Conservation (phyloP, 352 stramenopile species). For the Globisporangium alternatum region DNA sequence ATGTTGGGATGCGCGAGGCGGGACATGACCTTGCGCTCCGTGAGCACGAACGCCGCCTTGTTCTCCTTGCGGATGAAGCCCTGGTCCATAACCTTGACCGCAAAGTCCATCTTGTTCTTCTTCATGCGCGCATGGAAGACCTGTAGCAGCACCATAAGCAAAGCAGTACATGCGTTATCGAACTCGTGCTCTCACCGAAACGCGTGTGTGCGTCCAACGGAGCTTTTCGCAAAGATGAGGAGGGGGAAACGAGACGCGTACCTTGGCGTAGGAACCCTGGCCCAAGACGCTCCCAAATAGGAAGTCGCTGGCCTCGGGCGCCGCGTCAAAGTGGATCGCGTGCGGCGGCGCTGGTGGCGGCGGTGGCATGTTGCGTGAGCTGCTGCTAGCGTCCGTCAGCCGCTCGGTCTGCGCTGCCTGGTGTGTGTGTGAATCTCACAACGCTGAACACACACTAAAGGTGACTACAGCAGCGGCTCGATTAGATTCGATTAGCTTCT, state of each 20-base stretch:
- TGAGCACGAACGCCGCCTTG: constrained; percentile 89
- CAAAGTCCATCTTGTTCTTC: constrained; percentile 74
- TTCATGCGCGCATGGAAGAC: constrained; percentile 88
- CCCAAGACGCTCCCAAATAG: constrained; percentile 84
- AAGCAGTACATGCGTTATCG: neutral
- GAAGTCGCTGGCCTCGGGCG: constrained; percentile 78
- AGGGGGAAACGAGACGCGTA: constrained; percentile 18
- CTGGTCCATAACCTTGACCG: constrained; percentile 92
- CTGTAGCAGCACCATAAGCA: constrained; percentile 24
- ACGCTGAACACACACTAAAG: neutral
- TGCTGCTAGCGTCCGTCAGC: neutral
- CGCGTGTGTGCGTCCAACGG: neutral
- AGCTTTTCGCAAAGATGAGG: neutral
- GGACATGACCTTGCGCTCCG: constrained; percentile 89
- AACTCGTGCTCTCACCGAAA: neutral
- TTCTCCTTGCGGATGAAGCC: constrained; percentile 90
- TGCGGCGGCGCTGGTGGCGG: constrained; percentile 27
- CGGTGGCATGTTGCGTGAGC: neutral
- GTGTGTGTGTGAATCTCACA: neutral
- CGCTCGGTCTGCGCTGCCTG: neutral
- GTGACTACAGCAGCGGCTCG: neutral
- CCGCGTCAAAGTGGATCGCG: constrained; percentile 53
- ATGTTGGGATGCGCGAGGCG: constrained; percentile 86
- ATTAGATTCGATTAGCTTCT: neutral
- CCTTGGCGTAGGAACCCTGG: constrained; percentile 87